phyloP scores from a whole-genome alignment of 2,329 filamentous ascomycete genomes.

The Stemphylium lycopersici region DNA sequence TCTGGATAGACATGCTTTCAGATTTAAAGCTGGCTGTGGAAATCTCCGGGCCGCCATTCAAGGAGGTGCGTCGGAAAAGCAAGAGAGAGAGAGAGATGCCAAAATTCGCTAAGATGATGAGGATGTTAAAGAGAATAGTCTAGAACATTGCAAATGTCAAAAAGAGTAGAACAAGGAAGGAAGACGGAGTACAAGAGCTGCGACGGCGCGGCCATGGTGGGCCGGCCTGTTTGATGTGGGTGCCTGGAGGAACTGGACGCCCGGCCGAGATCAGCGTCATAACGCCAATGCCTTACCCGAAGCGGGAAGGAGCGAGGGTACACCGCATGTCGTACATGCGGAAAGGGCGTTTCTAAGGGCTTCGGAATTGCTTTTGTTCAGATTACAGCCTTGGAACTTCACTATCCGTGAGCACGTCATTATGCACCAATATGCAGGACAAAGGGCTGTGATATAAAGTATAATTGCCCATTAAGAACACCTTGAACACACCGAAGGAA shows the following conservation, averaged over 20 bases:
- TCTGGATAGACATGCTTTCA: slow-evolving; percentile 20
- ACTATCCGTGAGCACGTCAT: not conserved
- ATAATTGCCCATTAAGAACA: slow-evolving; percentile 38
- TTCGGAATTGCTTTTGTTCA: not conserved
- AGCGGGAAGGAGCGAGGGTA: slow-evolving; percentile 6
- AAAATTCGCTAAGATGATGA: not conserved
- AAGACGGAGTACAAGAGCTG: too few relatives aligned
- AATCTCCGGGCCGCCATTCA: slow-evolving; percentile 5
- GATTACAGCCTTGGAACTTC: not conserved
- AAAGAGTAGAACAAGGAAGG: not conserved
- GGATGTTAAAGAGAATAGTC: not conserved
- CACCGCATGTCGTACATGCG: slow-evolving; percentile 1
- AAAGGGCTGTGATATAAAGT: slow-evolving; percentile 14
- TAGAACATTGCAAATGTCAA: not conserved
- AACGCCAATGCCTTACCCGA: slow-evolving; percentile 11
- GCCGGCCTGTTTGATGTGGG: not conserved
- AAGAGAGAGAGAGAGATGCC: not conserved
- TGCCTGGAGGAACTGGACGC: slow-evolving; percentile 22
- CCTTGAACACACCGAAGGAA: slow-evolving; percentile 29
- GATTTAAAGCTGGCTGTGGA: not conserved
- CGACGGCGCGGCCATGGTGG: too few relatives aligned
- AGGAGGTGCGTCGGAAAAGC: not conserved
- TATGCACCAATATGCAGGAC: not conserved
- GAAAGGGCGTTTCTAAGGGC: slow-evolving; percentile 2
- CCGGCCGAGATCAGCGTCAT: slow-evolving; percentile 7